Evolutionary conservation across 352 stramenopile species (phyloP).

Genomic region (Phytophthora lateralis): DNA sequence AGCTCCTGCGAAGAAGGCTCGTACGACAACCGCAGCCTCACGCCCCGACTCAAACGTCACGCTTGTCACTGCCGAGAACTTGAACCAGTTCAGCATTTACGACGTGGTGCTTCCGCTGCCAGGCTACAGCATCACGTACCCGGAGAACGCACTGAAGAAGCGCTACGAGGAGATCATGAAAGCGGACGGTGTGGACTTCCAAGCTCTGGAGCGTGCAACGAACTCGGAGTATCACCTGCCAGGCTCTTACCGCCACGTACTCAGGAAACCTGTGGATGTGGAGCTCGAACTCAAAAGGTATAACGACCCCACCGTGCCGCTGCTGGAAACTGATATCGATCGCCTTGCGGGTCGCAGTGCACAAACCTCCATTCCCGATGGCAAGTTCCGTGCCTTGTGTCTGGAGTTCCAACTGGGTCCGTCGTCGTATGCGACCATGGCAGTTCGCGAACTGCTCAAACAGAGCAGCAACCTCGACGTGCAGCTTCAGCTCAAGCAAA

Average conservation of each 20-base stretch:
- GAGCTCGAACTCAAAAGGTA: constrained; percentile 93
- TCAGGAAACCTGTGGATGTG: constrained; percentile 91
- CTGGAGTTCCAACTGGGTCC: constrained; percentile 84
- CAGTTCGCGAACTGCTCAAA: constrained; percentile 96
- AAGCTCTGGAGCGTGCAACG: constrained; percentile 59
- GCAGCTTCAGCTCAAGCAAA: constrained; percentile 62
- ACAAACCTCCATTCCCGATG: constrained; percentile 61
- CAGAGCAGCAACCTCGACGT: constrained; percentile 85
- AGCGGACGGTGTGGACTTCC: constrained; percentile 73
- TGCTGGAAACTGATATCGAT: constrained; percentile 96
- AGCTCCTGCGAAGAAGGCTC: constrained; percentile 25
- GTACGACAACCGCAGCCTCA: constrained; percentile 48
- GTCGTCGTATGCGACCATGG: constrained; percentile 96
- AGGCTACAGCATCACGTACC: constrained; percentile 91
- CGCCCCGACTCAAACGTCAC: constrained; percentile 17
- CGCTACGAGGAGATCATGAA: constrained; percentile 69
- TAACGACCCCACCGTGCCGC: constrained; percentile 89
- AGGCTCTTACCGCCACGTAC: constrained; percentile 94
- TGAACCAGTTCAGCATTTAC: constrained; percentile 90
- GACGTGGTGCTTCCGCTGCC: constrained; percentile 97
- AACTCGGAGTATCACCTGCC: constrained; percentile 92
- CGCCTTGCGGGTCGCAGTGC: constrained; percentile 40
- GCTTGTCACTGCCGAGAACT: constrained; percentile 90
- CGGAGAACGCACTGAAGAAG: constrained; percentile 80
- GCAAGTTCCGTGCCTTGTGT: constrained; percentile 69